Base-by-base conservation (phyloP, 2,329 filamentous ascomycete species). In the Scortechinia acanthostroma region DNA sequence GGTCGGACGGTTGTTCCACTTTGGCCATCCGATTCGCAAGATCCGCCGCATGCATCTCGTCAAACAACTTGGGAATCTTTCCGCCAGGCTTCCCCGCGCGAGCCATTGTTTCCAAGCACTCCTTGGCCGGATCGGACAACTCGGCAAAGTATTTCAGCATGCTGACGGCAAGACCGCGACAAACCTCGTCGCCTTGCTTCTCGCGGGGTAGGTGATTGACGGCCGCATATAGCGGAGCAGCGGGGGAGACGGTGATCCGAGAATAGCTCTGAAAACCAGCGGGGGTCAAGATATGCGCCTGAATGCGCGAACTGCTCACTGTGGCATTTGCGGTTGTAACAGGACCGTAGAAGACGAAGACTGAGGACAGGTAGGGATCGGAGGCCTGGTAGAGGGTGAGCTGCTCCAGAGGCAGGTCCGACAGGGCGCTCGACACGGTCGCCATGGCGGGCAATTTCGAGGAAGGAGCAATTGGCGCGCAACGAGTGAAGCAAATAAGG, bases 101-200 rank as follows among this genome's bases (percentile, higher is more conserved):
- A n/a, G 25, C 25, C 10, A 30, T 10, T 35, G 66, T 64, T 45
- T 69, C 67, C 65, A 80, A 71, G 43, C 63, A 69, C 52, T 70
- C 65, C 60, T 74, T 79, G 49, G 77, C 68, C n/a, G 69, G 61
- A n/a, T 66, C 60, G 2, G 77, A 71, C 43, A 84, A 61, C 56
- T 83, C 78, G 17, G 68, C 65, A 52, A 82, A 83, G 63, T 83
- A 84, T 58, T 80, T 83, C 60, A 76, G 70, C 52, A 84, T 64
- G 47, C 75, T 76, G 56, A 83, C 80, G 25, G 80, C 80, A 40
- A 84, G 65, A 20, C 76, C 80, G 21, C 80, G 74, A 55, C 70
- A 77, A 40, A 83, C 69, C 53, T 83, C 78, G 56, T 84, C 79
- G 49, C 79, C 77, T 65, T 84, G 80, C 60, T 80, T 77, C 51